Evolutionary conservation across 208 protist species (phyloP).

Genomic region (Wallacemonas sp.): DNA sequence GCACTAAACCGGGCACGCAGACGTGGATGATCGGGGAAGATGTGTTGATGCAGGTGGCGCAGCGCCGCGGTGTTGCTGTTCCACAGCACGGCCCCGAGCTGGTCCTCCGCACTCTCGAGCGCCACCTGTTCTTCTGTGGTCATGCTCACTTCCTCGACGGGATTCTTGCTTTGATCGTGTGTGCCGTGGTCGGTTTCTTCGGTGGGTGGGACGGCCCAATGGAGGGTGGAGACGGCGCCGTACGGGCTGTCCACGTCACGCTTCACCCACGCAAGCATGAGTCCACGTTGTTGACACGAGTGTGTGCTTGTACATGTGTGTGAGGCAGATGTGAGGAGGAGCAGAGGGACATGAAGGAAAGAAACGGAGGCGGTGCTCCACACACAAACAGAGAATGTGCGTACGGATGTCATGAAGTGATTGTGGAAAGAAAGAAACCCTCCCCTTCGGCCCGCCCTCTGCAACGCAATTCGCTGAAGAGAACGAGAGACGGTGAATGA

Average conservation of each 20-base stretch:
- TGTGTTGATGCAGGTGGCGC: slow-evolving; percentile 57
- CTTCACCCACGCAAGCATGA: slow-evolving; percentile 77
- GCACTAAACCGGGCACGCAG: no score
- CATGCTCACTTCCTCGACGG: slow-evolving; percentile 14
- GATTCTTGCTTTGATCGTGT: slow-evolving; percentile 7
- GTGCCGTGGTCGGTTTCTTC: slow-evolving; percentile 11
- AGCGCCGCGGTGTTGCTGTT: slow-evolving; percentile 86
- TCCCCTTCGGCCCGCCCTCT: no score
- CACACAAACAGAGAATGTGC: not conserved
- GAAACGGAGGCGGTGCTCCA: not conserved
- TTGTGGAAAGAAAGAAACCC: no score
- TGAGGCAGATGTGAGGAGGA: not conserved
- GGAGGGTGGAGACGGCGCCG: slow-evolving; percentile 69
- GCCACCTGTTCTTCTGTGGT: slow-evolving; percentile 32
- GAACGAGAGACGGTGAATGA: not conserved
- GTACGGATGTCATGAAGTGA: no score
- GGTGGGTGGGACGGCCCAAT: slow-evolving; percentile 69
- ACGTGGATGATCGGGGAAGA: slow-evolving; percentile 28
- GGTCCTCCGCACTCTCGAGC: slow-evolving; percentile 80
- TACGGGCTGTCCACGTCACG: slow-evolving; percentile 77
- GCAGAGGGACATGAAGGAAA: slow-evolving; percentile 7
- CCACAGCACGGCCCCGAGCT: slow-evolving; percentile 88
- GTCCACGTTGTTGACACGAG: no score
- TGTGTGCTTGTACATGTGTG: no score
- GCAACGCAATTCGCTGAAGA: not conserved